A percentile compares a stretch with the other conserved stretches of the same genome.
Conservation (phyloP, 1,284 basidiomycete genomes). For the Pseudozyma pruni region DNA sequence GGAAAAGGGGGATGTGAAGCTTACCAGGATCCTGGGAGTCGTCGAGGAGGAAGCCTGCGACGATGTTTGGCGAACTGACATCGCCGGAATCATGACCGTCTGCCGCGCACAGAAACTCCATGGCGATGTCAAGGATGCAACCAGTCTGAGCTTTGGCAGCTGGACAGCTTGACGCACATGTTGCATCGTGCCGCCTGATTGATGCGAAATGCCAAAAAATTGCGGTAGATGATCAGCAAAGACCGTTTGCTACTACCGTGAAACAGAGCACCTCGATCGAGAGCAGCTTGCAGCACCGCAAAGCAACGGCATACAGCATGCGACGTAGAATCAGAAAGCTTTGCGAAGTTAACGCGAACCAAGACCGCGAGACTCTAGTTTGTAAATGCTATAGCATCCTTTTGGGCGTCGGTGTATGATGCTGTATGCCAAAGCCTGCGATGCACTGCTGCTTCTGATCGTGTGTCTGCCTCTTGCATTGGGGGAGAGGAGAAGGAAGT, state of each 20-base stretch:
- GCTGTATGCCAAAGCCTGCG: constrained; percentile 5
- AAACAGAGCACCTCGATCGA: neutral
- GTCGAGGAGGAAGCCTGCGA: constrained; percentile 3
- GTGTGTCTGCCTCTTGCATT: neutral
- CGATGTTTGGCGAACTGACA: neutral
- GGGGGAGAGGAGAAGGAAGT: neutral
- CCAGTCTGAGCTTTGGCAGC: neutral
- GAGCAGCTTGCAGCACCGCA: constrained; percentile 1
- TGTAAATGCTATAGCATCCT: constrained; percentile 55
- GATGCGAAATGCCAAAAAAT: neutral
- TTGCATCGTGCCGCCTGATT: constrained; percentile 19
- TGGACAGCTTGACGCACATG: constrained; percentile 3
- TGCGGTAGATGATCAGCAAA: constrained; percentile 5
- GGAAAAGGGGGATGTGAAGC: constrained; percentile 1
- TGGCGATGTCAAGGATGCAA: neutral
- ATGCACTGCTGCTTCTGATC: neutral
- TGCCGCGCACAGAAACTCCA: too few species aligned
- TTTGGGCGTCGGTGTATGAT: constrained; percentile 16
- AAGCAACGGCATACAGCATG: neutral
- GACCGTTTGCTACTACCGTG: neutral
- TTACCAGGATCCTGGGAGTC: constrained; percentile 28
- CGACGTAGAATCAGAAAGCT: constrained; percentile 50
- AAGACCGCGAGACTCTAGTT: constrained; percentile 66
- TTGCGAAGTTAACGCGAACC: constrained; percentile 60
- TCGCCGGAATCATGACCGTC: neutral